phyloP scores from a whole-genome alignment of 108 stramenopile genomes.

The Phaeodactylum tricornutum region DNA sequence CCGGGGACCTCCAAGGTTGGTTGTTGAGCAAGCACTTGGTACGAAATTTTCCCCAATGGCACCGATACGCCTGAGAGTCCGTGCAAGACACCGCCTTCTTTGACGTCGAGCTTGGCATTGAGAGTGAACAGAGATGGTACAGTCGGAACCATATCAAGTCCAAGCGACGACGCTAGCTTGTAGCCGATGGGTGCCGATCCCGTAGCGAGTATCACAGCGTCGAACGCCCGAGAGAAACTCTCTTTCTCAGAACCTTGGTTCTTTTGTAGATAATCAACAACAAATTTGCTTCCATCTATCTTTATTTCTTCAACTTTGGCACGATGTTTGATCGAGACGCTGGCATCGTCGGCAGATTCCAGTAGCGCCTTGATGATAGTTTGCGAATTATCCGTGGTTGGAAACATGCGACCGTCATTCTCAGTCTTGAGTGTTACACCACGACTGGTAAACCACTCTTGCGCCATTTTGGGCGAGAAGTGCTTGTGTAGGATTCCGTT shows the following conservation, averaged over 20 bases:
- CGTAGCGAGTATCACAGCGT: conserved; percentile 85
- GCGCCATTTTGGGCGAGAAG: conserved; percentile 71
- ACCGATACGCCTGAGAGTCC: conserved; percentile 73
- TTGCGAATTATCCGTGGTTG: conserved; percentile 76
- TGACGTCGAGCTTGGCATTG: conserved; percentile 47
- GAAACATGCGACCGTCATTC: conserved; percentile 93
- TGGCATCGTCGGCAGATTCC: conserved; percentile 44
- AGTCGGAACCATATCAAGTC: conserved; percentile 62
- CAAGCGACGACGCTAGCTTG: conserved; percentile 67
- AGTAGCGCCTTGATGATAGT: conserved; percentile 78
- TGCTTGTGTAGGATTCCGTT: conserved; percentile 58
- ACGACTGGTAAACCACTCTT: conserved; percentile 77
- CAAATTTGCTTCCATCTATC: background rate
- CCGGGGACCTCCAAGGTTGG: conserved; percentile 7
- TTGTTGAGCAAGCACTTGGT: conserved; percentile 20
- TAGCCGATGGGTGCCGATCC: conserved; percentile 82
- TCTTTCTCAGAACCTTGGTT: conserved; percentile 2
- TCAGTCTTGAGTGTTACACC: conserved; percentile 91
- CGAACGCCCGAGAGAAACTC: conserved; percentile 15
- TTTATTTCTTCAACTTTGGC: conserved; percentile 30
- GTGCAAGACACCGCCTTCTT: conserved; percentile 49
- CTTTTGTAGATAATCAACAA: conserved; percentile 4
- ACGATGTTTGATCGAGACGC: conserved; percentile 41
- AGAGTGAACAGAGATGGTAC: conserved; percentile 91
- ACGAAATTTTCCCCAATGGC: conserved; percentile 37